These are phyloP conservation scores for Triticum urartu DNA, from an alignment of 176 grass and related monocot genomes.

Conservation along the genomic window DNA sequence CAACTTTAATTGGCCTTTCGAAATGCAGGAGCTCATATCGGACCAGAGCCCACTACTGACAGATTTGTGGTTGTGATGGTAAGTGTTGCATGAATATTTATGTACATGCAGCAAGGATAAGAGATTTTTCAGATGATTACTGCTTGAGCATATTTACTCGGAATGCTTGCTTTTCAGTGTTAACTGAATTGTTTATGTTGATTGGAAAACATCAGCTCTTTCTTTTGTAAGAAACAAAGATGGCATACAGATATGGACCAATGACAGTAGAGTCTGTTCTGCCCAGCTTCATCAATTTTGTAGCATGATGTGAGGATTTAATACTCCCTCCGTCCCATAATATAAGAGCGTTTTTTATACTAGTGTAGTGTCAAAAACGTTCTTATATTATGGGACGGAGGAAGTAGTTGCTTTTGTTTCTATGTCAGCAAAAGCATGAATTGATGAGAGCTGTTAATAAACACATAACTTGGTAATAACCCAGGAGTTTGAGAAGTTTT, in stretches of 20 bases:
- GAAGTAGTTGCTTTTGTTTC: background rate
- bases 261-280: background rate
- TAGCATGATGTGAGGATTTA: background rate
- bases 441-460: background rate
- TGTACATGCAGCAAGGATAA: background rate
- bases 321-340: too few relatives aligned
- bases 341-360: too few relatives aligned
- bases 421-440: background rate
- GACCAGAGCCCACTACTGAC: conserved; percentile 93
- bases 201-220: background rate
- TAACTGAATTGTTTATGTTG: background rate
- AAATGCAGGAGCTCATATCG: conserved; percentile 82
- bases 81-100: conserved; percentile 26
- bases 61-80: conserved; percentile 97
- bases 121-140: background rate
- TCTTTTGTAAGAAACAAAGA: background rate
- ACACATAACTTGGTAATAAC: background rate
- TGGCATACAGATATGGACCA: background rate
- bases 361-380: too few relatives aligned
- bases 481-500: background rate
- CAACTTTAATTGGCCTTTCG: conserved; percentile 13
- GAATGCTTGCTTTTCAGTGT: background rate
- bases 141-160: background rate
- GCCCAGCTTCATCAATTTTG: background rate
- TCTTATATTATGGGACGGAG: too few relatives aligned